phyloP scores from a whole-genome alignment of 1,139 yeast species.

The Meyerozyma carpophila region DNA sequence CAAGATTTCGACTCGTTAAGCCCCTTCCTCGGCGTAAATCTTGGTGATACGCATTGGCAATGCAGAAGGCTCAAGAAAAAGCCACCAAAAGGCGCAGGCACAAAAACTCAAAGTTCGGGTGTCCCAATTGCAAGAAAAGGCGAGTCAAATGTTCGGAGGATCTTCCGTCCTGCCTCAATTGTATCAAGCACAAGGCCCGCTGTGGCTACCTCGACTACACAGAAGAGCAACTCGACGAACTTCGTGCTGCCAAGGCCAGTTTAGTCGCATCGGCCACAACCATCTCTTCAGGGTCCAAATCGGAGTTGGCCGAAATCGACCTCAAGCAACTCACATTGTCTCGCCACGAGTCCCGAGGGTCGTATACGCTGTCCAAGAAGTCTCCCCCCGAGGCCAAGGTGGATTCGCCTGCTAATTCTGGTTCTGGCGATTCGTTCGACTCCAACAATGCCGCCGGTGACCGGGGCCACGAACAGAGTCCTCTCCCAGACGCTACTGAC shows the following conservation, averaged over 20 bases:
- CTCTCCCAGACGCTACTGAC: not conserved
- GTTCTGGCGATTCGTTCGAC: not conserved
- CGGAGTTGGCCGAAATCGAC: not conserved
- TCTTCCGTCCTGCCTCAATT: conserved; percentile 36
- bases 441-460: not conserved
- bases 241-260: conserved; percentile 17
- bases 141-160: conserved; percentile 42
- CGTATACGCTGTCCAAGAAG: not conserved
- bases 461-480: not conserved
- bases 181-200: conserved; percentile 35
- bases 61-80: not conserved
- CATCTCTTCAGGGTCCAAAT: not conserved
- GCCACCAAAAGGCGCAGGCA: conserved; percentile 14
- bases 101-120: conserved; percentile 26
- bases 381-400: not conserved
- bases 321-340: not conserved
- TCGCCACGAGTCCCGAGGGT: not conserved
- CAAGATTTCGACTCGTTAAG: too few species aligned
- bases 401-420: not conserved
- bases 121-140: conserved; percentile 41
- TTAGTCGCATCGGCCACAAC: not conserved
- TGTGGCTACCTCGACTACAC: conserved; percentile 38
- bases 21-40: not conserved
- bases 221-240: conserved; percentile 27
- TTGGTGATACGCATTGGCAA: not conserved